Base-by-base conservation (phyloP, 2,329 filamentous ascomycete genomes). In the Incumbomyces lentus region DNA sequence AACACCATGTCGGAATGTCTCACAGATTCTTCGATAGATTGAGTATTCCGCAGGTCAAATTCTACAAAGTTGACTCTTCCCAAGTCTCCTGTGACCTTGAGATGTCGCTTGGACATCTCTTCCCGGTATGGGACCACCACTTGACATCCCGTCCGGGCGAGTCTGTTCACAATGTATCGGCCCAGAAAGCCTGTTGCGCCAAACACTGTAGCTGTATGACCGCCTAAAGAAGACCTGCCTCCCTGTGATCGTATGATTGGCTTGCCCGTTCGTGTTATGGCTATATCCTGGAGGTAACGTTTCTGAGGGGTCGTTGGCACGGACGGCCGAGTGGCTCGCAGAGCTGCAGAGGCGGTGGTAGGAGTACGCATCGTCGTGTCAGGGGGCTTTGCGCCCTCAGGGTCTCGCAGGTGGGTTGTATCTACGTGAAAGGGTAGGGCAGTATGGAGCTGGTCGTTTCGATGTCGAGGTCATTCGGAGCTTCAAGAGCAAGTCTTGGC, bases 1-100 rank as follows among this genome's bases (percentile, higher is more conserved):
- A 94, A 95, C 55, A 98, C 92, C 52, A 95, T 84, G 64, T 98
- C 92, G 35, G 90, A 96, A 68, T 98, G 92, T 60, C 92, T 79
- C 44, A 98, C 89, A 60, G 86, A 92, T 68, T 95, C 89, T 65
- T 98, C 92, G 59, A 98, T 92, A 26, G 90, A 96, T 57, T 84
- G 76, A 35, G 88, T 96, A 69, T 98, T 98, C 62, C 81, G 82
- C 51, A 98, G 75, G 62, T 98, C 92, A 68, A 86, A 93, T 78
- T 98, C 92, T 59, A 94, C 75, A 68, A 98, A 96, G 59, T 84
- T 73, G 47, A 98, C 78, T 58, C 86, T 79, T 52, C 92, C 92
- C 51, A 98, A 74, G 68, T 98, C 92, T 68, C 92, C 92, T n/a
- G 87, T 76, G 49, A 95, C 81, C 72, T 96, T 96, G 62, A 98